phyloP scores from a whole-genome alignment of 768 basidiomycete species.

The Thelephora ganbajun region DNA sequence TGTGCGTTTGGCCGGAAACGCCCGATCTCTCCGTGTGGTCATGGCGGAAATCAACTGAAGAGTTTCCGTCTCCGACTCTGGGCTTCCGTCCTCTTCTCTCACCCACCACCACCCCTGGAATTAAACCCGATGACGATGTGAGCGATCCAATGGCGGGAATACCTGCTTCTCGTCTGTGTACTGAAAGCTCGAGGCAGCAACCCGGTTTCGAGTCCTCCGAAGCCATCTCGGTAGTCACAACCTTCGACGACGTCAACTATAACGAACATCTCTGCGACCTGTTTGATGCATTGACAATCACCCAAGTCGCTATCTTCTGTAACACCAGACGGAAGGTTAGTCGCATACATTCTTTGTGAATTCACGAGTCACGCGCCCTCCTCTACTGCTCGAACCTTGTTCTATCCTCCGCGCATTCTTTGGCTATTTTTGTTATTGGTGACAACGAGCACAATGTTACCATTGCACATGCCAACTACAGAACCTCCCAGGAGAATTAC shows the following conservation, averaged over 20 bases:
- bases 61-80: conserved; percentile 42
- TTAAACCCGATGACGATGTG: conserved; percentile 80
- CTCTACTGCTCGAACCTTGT: too few species aligned
- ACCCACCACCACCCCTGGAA: conserved; percentile 57
- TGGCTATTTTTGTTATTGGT: too few species aligned
- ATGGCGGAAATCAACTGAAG: conserved; percentile 31
- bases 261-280: conserved; percentile 95
- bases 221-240: conserved; percentile 77
- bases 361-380: background rate
- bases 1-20: conserved; percentile 78
- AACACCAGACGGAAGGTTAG: conserved; percentile 91
- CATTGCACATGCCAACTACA: too few species aligned
- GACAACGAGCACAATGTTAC: too few species aligned
- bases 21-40: conserved; percentile 91
- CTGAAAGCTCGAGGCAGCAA: conserved; percentile 35
- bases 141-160: conserved; percentile 10
- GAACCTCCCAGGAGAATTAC: background rate
- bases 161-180: background rate
- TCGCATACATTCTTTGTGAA: background rate
- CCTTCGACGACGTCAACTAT: conserved; percentile 80
- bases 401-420: too few species aligned
- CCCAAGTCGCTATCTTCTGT: conserved; percentile 98
- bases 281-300: conserved; percentile 97
- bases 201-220: conserved; percentile 93
- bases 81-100: conserved; percentile 16